Evolutionary conservation across 768 basidiomycete species (phyloP).

Genomic region (Suillus alpinus): DNA sequence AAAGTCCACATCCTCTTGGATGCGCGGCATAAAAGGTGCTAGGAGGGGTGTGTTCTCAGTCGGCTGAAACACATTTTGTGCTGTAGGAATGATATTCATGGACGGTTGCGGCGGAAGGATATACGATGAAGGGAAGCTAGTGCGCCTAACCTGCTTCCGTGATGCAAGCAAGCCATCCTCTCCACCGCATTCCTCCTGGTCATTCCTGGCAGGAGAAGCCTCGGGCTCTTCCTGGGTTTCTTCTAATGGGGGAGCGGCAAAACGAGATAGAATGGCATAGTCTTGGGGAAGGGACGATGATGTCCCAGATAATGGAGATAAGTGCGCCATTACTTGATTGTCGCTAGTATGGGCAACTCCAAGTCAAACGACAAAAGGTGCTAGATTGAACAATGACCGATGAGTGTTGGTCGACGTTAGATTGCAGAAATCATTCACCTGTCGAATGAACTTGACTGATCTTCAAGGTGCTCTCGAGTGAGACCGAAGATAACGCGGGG

Average conservation of each 20-base stretch:
- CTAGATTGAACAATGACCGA: neutral
- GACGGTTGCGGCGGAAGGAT: slow-evolving; percentile 24
- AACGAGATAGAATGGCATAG: slow-evolving; percentile 55
- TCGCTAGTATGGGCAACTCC: neutral
- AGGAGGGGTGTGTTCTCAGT: slow-evolving; percentile 61
- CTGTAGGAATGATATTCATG: slow-evolving; percentile 23
- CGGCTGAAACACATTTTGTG: neutral
- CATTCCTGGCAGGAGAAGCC: slow-evolving; percentile 7
- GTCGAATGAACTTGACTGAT: neutral
- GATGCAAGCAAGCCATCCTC: neutral
- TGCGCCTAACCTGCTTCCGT: slow-evolving; percentile 6
- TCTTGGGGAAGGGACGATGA: slow-evolving; percentile 61
- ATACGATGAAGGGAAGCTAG: slow-evolving; percentile 34
- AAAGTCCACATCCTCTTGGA: slow-evolving; percentile 41
- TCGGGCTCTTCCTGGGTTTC: slow-evolving; percentile 5
- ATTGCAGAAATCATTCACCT: neutral
- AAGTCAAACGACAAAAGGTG: neutral
- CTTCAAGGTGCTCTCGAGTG: neutral
- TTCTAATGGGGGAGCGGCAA: slow-evolving; percentile 27
- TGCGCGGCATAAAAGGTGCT: slow-evolving; percentile 47
- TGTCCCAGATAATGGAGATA: neutral
- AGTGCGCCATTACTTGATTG: neutral
- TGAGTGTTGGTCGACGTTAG: neutral
- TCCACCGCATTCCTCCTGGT: neutral
- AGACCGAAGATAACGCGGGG: neutral